Conservation (phyloP, 139 green algal species). For the Tetratostichococcus sp. region DNA sequence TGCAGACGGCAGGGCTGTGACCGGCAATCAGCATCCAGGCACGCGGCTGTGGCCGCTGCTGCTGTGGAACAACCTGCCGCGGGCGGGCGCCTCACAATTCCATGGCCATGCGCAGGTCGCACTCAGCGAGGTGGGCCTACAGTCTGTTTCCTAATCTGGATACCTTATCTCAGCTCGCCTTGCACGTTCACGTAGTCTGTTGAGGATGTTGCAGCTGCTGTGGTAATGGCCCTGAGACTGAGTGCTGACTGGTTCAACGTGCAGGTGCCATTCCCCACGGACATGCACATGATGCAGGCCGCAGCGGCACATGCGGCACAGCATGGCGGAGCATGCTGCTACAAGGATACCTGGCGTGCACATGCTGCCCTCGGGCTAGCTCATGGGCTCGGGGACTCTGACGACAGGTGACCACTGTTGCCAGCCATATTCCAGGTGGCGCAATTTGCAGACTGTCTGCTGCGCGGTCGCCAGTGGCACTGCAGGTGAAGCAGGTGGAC, state of each 20-base stretch:
- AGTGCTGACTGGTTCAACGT: neutral
- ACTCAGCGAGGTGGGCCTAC: conserved; percentile 27
- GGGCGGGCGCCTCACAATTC: conserved; percentile 49
- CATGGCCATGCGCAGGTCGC: conserved; percentile 62
- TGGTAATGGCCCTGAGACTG: no score
- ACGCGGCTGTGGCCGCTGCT: conserved; percentile 34
- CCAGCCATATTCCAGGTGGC: no score
- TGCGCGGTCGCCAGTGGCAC: no score
- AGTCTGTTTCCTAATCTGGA: no score
- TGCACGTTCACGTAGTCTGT: no score
- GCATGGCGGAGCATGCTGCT: conserved; percentile 26
- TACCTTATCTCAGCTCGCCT: no score
- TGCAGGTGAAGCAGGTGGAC: no score
- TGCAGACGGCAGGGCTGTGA: neutral
- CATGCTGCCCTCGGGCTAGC: conserved; percentile 16
- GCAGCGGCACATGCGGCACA: neutral
- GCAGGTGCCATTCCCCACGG: conserved; percentile 21
- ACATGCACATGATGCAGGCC: conserved; percentile 5
- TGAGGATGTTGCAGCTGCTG: no score
- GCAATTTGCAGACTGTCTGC: no score
- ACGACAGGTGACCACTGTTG: neutral
- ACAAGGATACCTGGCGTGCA: conserved; percentile 25
- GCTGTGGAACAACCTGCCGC: conserved; percentile 67
- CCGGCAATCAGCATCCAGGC: neutral
- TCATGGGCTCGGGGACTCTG: neutral